Evolutionary conservation across 495 filamentous ascomycete genomes (phyloP).

Genomic region (Rhypophila decipiens): DNA sequence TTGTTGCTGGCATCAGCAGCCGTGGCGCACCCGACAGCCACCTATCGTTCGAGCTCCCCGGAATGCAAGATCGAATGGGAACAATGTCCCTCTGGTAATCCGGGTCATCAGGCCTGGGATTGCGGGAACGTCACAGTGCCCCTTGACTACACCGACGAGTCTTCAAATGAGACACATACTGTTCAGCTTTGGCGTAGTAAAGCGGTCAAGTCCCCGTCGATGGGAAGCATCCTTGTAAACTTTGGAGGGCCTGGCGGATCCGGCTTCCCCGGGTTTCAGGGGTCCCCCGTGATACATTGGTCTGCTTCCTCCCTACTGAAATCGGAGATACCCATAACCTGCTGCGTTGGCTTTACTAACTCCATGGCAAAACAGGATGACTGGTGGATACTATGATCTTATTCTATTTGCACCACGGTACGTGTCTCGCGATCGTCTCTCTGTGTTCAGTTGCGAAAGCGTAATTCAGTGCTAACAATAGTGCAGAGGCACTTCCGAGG

Average conservation of each 20-base stretch:
- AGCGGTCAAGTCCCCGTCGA: conserved; percentile 23
- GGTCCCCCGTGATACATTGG: conserved; percentile 11
- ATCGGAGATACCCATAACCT: conserved; percentile 10
- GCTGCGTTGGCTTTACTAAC: conserved; percentile 1
- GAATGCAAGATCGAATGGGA: conserved; percentile 6
- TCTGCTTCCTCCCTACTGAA: no score
- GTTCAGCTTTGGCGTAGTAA: conserved; percentile 29
- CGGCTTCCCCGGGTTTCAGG: no score
- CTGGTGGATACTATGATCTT: conserved; percentile 33
- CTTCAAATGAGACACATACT: conserved; percentile 23
- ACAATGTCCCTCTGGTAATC: not conserved
- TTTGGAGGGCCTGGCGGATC: conserved; percentile 44
- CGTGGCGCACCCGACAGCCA: no score
- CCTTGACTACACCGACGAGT: conserved; percentile 33
- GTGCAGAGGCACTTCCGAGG: no score
- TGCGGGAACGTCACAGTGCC: conserved; percentile 37
- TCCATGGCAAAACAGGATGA: conserved; percentile 12
- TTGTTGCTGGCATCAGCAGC: no score
- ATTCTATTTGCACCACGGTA: conserved; percentile 37
- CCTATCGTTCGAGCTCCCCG: no score
- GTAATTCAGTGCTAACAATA: no score
- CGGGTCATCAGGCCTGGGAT: conserved; percentile 12
- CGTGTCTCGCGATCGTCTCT: no score
- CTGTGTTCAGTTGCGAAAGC: no score
- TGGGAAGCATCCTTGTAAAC: conserved; percentile 40